These are phyloP conservation scores for Zygosaccharomyces sapae DNA, from an alignment of 1,139 yeast species.

Conservation along the genomic window DNA sequence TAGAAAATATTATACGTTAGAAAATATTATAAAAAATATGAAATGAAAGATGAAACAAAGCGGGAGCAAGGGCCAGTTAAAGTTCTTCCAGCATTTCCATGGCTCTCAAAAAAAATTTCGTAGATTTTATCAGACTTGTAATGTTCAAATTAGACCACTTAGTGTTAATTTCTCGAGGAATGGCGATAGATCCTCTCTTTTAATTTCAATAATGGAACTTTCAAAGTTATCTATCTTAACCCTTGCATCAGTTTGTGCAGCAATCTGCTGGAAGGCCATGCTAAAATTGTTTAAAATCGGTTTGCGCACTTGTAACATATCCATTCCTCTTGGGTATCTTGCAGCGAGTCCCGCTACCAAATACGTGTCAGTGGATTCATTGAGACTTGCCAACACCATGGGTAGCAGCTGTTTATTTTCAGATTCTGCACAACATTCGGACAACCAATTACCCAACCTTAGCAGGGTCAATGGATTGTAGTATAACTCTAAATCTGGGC, in stretches of 20 bases:
- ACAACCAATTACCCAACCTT: conserved; percentile 83
- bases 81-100: not conserved
- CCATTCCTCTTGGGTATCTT: conserved; percentile 63
- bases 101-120: not conserved
- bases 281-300: conserved; percentile 72
- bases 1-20: not conserved
- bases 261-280: conserved; percentile 83
- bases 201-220: conserved; percentile 84
- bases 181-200: conserved; percentile 81
- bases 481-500: conserved; percentile 74
- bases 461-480: conserved; percentile 81
- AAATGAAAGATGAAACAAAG: too few species aligned
- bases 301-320: conserved; percentile 41
- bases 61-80: too few species aligned
- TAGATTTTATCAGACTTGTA: not conserved
- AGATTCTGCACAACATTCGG: conserved; percentile 82
- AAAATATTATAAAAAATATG: too few species aligned
- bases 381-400: conserved; percentile 80
- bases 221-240: conserved; percentile 92
- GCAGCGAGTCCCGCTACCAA: conserved; percentile 90
- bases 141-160: conserved; percentile 42
- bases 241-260: conserved; percentile 77
- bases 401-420: conserved; percentile 69
- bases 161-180: conserved; percentile 73
- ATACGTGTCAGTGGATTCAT: conserved; percentile 72